Evolutionary conservation across 352 stramenopile genomes (phyloP), one percentile per base, ranked within the genome.

Genomic region (Phytopythium boreale): DNA sequence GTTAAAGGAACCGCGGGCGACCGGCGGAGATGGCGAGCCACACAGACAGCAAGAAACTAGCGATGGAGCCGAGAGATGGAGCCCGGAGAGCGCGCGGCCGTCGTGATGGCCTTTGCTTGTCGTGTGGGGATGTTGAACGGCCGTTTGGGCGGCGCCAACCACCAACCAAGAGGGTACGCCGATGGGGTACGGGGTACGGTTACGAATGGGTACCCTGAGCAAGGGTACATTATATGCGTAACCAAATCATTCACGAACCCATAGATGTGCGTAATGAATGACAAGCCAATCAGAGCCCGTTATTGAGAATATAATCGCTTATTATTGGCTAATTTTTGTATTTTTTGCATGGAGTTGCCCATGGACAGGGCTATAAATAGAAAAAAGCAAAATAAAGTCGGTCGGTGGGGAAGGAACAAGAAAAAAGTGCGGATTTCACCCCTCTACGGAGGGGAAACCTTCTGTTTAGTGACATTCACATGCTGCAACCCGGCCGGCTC

Each of bases 81-180:
- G 43, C n/a, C 19, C 20, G 43, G 43, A 49, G 43, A 6, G 43
- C 19, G 43, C 43, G 43, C 43, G 43, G 15, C 12, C n/a, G 12
- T 9, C n/a, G 29, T 60, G 20, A 27, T 60, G 19, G 22, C 12
- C 31, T 60, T 43, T 34, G 47, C 47, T 56, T 51, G 44, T 26
- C 43, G 41, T 49, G 17, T 20, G 49, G 22, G 56, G 52, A 59
- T 62, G 56, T 62, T 53, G 56, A 56, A 56, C 49, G 49, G 49
- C 56, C 43, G 26, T 51, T 61, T 49, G 39, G 55, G 46, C 46
- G 46, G 46, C 46, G 46, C 47, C 49, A 56, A 56, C 49, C 49
- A 50, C 39, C 56, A 50, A 62, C 37, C 56, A 37, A 39, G 26
- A 27, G 34, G 56, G 22, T 62, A 49, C 43, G 43, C 9, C 2